phyloP scores from a whole-genome alignment of 2,329 filamentous ascomycete species.

The Fusarium subglutinans region DNA sequence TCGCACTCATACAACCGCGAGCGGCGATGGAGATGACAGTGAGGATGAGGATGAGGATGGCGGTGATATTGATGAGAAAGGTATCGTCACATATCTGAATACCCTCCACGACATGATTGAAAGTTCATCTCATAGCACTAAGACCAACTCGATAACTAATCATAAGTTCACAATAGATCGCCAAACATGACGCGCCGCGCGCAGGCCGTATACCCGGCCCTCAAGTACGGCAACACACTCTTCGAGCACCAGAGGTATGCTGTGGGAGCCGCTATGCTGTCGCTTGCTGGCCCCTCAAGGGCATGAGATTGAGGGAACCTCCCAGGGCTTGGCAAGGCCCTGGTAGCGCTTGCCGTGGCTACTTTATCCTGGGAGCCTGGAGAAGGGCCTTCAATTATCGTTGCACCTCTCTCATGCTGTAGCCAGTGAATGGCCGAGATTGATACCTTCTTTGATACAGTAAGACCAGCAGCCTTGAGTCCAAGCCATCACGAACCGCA shows the following conservation, averaged over 20 bases:
- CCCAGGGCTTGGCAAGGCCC: neutral
- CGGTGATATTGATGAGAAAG: neutral
- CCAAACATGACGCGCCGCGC: neutral
- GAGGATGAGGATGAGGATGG: too few species aligned
- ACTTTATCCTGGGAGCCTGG: neutral
- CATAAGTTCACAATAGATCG: neutral
- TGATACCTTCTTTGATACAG: neutral
- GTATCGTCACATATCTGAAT: neutral
- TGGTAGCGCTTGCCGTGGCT: neutral
- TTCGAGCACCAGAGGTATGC: neutral
- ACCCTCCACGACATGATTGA: too few species aligned
- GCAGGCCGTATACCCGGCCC: too few species aligned
- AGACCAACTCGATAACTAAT: neutral
- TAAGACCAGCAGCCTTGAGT: neutral
- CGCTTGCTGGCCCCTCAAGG: neutral
- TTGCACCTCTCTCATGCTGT: neutral
- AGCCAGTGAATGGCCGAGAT: neutral
- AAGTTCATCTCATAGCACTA: too few species aligned
- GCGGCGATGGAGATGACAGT: too few species aligned
- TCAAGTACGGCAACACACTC: neutral
- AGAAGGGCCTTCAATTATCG: neutral
- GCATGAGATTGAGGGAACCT: neutral
- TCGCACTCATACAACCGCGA: neutral
- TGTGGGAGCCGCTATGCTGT: neutral
- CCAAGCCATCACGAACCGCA: neutral